Evolutionary conservation across 176 grass and related monocot species (phyloP), one percentile per base, ranked within the genome.

Genomic region (Echinochloa phyllopogon): DNA sequence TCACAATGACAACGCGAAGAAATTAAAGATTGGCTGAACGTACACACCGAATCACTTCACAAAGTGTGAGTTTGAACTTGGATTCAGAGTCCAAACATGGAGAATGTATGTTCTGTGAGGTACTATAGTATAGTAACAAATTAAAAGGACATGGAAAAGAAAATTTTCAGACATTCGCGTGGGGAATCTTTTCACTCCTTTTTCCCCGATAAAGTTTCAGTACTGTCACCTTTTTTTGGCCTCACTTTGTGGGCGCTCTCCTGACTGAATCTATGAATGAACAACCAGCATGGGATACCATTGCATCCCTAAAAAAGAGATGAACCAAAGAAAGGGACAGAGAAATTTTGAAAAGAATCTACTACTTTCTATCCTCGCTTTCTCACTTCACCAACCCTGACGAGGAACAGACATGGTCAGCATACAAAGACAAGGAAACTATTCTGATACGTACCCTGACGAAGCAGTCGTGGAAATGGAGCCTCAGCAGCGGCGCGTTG

Each of bases 391-490:
- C 29, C 29, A 33, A 33, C 29, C 29, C 29, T 33, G 29, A 33
- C 29, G 29, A 33, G 29, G 29, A 33, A 33, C 29, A 33, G 29
- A 20, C 48, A 48, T 12, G 50, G 39, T 20, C 39, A 69, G 15
- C 29, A 36, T 8, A 48, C 6, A 29, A 29, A 51, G 8, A 25
- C 2, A 29, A 45, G 29, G 29, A 5, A 9, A 53, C 4, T 25
- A 59, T 42, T 65, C 13, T 10, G 12, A 33, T 33, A 33, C 69
- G 25, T 92, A 95, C 94, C 83, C 94, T 82, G 78, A 95, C 94
- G 87, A 95, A 95, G 73, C 94, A 95, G 14, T 95, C 94, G 85
- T 95, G 94, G 80, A 95, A 95, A 78, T 95, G 93, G 65, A 95
- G 58, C 87, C 91, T 84, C 0, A 92, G 84, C 57, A 92, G 38